phyloP scores from a whole-genome alignment of 1,139 yeast genomes.

The Arxiozyma slooffiae region DNA sequence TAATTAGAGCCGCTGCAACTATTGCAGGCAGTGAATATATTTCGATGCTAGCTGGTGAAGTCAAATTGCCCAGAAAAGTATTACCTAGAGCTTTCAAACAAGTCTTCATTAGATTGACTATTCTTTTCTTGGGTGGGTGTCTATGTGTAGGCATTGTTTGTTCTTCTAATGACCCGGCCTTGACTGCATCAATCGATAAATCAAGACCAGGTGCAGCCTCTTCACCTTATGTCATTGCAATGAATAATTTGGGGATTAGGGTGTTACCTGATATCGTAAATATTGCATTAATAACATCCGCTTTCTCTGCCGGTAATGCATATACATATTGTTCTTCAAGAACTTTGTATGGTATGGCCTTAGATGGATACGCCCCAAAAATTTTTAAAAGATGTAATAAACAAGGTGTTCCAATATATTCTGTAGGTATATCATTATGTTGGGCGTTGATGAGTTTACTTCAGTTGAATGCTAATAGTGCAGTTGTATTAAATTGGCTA shows the following conservation, averaged over 20 bases:
- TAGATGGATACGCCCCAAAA: constrained; percentile 53
- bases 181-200: constrained; percentile 35
- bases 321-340: constrained; percentile 57
- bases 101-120: constrained; percentile 60
- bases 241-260: constrained; percentile 43
- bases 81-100: constrained; percentile 72
- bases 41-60: constrained; percentile 78
- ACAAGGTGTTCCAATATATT: constrained; percentile 43
- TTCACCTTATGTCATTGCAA: constrained; percentile 56
- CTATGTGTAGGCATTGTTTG: constrained; percentile 52
- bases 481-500: constrained; percentile 64
- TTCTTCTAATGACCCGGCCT: constrained; percentile 42
- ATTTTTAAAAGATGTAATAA: constrained; percentile 41
- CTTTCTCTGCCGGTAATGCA: constrained; percentile 67
- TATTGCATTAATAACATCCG: constrained; percentile 50
- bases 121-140: constrained; percentile 59
- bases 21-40: constrained; percentile 82
- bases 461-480: constrained; percentile 51
- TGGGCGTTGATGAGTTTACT: constrained; percentile 39
- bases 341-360: constrained; percentile 52
- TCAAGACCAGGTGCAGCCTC: constrained; percentile 52
- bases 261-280: constrained; percentile 57
- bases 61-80: constrained; percentile 64
- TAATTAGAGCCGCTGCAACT: constrained; percentile 57
- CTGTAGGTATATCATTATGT: constrained; percentile 36